These are phyloP conservation scores for Metschnikowia amazonensis DNA, from an alignment of 805 yeast species.

Conservation along the genomic window DNA sequence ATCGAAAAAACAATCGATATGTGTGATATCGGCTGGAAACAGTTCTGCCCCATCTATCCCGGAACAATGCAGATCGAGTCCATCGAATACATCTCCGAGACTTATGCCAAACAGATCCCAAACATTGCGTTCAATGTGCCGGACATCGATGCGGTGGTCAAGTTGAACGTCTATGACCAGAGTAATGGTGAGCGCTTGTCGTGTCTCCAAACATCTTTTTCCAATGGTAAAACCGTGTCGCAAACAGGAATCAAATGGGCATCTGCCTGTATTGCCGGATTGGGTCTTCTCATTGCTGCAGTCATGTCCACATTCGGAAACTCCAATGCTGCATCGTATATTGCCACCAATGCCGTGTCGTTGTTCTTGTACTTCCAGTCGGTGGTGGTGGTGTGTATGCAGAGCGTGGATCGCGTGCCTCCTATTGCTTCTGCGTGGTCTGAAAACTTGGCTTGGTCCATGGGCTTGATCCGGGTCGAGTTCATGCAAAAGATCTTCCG, in stretches of 20 bases:
- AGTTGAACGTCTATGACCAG: constrained; percentile 46
- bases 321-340: constrained; percentile 83
- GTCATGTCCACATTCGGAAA: constrained; percentile 80
- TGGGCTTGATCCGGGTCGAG: constrained; percentile 74
- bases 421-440: constrained; percentile 93
- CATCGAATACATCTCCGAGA: constrained; percentile 51
- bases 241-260: constrained; percentile 81
- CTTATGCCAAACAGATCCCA: constrained; percentile 60
- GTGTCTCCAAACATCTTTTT: constrained; percentile 70
- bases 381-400: constrained; percentile 79
- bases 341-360: constrained; percentile 82
- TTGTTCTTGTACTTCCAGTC: constrained; percentile 85
- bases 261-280: constrained; percentile 84
- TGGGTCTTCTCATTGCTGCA: constrained; percentile 82
- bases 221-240: constrained; percentile 76
- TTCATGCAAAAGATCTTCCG: constrained; percentile 85
- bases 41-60: constrained; percentile 85
- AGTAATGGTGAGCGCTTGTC: constrained; percentile 48
- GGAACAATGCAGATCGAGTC: constrained; percentile 78
- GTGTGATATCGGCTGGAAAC: constrained; percentile 71
- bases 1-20: constrained; percentile 56
- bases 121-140: constrained; percentile 85
- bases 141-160: constrained; percentile 76
- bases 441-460: constrained; percentile 90
- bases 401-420: constrained; percentile 79